A percentile compares a stretch with the other conserved stretches of the same genome.
phyloP scores from a whole-genome alignment of 345 rosid species.

The Salix arbutifolia region DNA sequence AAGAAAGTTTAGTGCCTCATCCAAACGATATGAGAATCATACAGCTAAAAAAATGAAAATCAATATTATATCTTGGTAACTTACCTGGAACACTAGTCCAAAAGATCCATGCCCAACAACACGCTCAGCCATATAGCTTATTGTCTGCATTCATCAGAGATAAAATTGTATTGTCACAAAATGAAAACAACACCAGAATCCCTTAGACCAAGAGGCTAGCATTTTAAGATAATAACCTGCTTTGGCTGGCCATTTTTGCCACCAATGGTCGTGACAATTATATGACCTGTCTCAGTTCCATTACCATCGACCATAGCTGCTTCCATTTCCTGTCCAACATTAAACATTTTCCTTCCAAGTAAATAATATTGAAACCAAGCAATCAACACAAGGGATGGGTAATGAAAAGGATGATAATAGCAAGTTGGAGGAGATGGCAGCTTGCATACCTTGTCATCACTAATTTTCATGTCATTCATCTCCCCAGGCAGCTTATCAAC shows the following conservation, averaged over 20 bases:
- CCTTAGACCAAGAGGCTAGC: not conserved
- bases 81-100: conserved; percentile 92
- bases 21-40: not conserved
- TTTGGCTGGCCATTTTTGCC: conserved; percentile 78
- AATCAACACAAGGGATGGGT: not conserved
- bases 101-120: conserved; percentile 94
- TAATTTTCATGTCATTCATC: conserved; percentile 87
- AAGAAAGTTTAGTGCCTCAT: not conserved
- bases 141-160: conserved; percentile 44
- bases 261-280: conserved; percentile 79
- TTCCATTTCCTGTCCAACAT: conserved; percentile 63
- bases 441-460: conserved; percentile 67
- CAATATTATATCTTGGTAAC: not conserved
- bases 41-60: not conserved
- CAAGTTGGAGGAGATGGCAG: not conserved
- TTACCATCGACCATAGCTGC: conserved; percentile 83
- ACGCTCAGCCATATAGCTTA: conserved; percentile 97
- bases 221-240: conserved; percentile 42
- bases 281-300: conserved; percentile 80
- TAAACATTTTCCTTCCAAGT: not conserved
- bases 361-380: not conserved
- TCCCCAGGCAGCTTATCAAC: conserved; percentile 80
- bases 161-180: not conserved
- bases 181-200: not conserved
- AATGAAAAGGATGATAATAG: not conserved